Percentiles rank a stretch among this genome's conserved stretches.
Evolutionary conservation across 495 filamentous ascomycete genomes (phyloP).

Genomic region (Penicillium cosmopolitanum): DNA sequence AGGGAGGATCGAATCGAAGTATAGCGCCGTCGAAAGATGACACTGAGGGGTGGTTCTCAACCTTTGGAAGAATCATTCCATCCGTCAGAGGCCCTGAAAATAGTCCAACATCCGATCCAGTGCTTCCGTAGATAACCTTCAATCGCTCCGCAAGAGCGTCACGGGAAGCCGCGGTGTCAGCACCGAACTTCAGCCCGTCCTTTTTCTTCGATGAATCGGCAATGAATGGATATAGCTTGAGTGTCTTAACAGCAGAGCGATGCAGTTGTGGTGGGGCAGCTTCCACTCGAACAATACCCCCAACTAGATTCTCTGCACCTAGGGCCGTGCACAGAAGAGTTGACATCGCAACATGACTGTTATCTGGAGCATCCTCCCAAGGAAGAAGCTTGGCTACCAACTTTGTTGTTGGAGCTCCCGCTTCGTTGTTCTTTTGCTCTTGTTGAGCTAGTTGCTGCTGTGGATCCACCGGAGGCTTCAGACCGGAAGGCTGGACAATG

Average conservation of each 20-base stretch:
- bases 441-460: conserved; percentile 68
- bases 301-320: conserved; percentile 71
- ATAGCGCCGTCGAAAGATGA: conserved; percentile 68
- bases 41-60: conserved; percentile 40
- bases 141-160: conserved; percentile 64
- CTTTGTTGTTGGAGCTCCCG: conserved; percentile 65
- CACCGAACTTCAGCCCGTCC: conserved; percentile 82
- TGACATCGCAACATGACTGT: conserved; percentile 76
- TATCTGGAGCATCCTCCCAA: conserved; percentile 89
- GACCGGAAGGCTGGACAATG: conserved; percentile 75
- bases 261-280: conserved; percentile 65
- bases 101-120: conserved; percentile 53
- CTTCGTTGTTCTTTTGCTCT: conserved; percentile 56
- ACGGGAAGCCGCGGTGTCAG: conserved; percentile 75
- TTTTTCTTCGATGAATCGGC: conserved; percentile 53
- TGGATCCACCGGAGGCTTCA: conserved; percentile 75
- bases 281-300: conserved; percentile 85
- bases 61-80: conserved; percentile 70
- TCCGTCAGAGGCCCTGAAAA: conserved; percentile 89
- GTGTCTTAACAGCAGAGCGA: conserved; percentile 51
- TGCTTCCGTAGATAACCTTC: conserved; percentile 49
- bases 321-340: conserved; percentile 72
- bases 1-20: conserved; percentile 68
- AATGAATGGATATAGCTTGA: conserved; percentile 82
- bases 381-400: conserved; percentile 72